Base-by-base conservation (phyloP, 192 early-diverging fungal species). In the Chytriomyces sp. region DNA sequence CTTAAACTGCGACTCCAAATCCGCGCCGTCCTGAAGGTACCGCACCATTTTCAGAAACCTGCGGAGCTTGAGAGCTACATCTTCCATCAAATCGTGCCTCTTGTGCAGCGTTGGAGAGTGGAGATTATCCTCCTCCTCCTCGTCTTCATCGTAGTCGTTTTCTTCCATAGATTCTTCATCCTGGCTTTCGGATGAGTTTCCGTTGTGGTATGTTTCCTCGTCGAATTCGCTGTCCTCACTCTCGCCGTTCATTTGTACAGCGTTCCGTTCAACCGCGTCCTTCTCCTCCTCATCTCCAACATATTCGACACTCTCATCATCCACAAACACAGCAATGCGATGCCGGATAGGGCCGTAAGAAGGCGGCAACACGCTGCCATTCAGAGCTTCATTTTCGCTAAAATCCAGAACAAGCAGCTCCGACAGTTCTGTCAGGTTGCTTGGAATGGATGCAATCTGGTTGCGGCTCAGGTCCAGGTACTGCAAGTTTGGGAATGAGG, bases 371-470 rank as follows among this genome's bases (percentile, higher is more conserved):
- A 48, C 8, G 11, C 7, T 24, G 35, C 76, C 74, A 1, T 46
- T 35, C 28, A 86, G 65, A 20, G 64, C 81, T 60, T 67, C 23
- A 72, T 86, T 86, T 45, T 69, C 64, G 24, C 77, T 78, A n/a
- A 86, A 60, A 66, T 86, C 85, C 45, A 86, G 79, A 47, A 86
- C 48, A n/a, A 81, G 78, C 16, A 86, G 79, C 50, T 82, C 79
- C 9, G 35, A 46, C 18, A 86, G 53, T 7, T 84, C 82, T 24
- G 79, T 61, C n/a, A 86, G 53, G 26, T 20, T 66, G 2, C 50
- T 43, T 0, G 82, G 82, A 6, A 86, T 70, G 43, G 46, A 62
- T 45, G 78, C 24, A 70, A 86, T 75, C 24, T 72, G 16, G 77
- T 86, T 86, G 28, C 53, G 49, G 50, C 72, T 79, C 26, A 84